Conservation (phyloP, 2,329 filamentous ascomycete species). For the Elsinoe necatrix region DNA sequence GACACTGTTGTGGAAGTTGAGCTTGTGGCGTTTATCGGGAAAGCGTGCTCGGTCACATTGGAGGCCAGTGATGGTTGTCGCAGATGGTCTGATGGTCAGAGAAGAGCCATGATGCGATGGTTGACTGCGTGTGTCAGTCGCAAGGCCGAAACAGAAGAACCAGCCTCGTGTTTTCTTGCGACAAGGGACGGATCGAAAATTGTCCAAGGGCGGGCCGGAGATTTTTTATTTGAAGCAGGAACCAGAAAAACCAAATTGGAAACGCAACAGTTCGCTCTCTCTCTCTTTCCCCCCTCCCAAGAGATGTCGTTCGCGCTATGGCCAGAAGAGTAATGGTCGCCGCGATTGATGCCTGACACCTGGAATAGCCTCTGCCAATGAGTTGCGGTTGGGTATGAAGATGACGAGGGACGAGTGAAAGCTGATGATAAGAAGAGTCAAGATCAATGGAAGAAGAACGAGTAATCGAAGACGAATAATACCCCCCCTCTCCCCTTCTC, state of each 20-base stretch:
- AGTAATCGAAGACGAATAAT: background rate
- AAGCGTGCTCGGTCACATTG: slow-evolving; percentile 4
- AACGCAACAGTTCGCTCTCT: background rate
- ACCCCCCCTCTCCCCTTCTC: too few relatives aligned
- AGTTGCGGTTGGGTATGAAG: background rate
- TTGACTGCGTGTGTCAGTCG: background rate
- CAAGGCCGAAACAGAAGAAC: background rate
- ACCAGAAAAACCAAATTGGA: slow-evolving; percentile 10
- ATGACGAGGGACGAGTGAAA: background rate
- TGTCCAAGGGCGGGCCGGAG: slow-evolving; percentile 4
- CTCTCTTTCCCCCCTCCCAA: too few relatives aligned
- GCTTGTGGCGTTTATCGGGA: slow-evolving; percentile 2
- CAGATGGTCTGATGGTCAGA: background rate
- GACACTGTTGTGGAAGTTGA: slow-evolving; percentile 10
- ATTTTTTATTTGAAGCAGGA: slow-evolving; percentile 10
- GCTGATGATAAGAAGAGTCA: background rate
- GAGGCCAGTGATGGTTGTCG: background rate
- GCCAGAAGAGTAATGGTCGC: background rate
- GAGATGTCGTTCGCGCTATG: slow-evolving; percentile 12
- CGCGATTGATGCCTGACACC: slow-evolving; percentile 13
- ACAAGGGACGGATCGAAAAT: background rate
- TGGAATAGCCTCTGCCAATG: background rate
- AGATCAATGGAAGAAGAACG: background rate
- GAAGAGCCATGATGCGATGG: background rate
- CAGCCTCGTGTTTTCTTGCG: slow-evolving; percentile 9